Base-by-base conservation (phyloP, 1,284 basidiomycete species). In the Cerioporus squamosus region DNA sequence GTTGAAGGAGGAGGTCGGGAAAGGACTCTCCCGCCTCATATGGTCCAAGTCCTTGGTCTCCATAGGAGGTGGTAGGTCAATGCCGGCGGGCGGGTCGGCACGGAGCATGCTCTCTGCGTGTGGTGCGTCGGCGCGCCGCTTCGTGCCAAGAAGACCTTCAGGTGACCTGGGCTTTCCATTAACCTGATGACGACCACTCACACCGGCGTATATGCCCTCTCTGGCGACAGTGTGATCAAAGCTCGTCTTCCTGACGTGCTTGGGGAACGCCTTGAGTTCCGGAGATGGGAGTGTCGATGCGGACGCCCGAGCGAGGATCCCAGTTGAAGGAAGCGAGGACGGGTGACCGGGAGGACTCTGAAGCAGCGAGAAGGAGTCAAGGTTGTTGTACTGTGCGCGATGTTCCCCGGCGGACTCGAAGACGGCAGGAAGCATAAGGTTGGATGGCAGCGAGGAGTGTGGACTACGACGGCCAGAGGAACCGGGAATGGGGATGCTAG, bases 191-290 rank as follows among this genome's bases (percentile, higher is more conserved):
- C 90, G 79, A 61, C 87, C 88, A 66, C 79, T 80, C 54, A 85
- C 72, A 50, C 80, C 82, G 36, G 78, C 70, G 60, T 87, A 76
- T 55, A 87, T 81, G 44, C 83, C 85, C 63, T 90, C 84, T 65
- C 83, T 83, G 39, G 83, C 80, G 29, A 95, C 86, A 0, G 93
- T 94, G 73, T 95, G 94, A 75, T 96, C 94, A 71, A 95, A 95
- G 73, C 91, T 94, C 44, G 94, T 94, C 80, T 96, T 95, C 62
- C 94, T 85, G 57, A 95, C 91, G 69, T 91, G 88, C 59, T 88
- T 84, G 50, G 93, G 88, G 74, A 93, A 94, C 6, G 84, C 78
- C 62, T 81, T 81, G 66, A 76, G 79, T 66, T 83, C 74, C 61
- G 75, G 72, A 63, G 80, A 72, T 55, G 76, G 66, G 24, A 76